Evolutionary conservation across 1,139 yeast genomes (phyloP).

Genomic region (Suhomyces anneliseae): DNA sequence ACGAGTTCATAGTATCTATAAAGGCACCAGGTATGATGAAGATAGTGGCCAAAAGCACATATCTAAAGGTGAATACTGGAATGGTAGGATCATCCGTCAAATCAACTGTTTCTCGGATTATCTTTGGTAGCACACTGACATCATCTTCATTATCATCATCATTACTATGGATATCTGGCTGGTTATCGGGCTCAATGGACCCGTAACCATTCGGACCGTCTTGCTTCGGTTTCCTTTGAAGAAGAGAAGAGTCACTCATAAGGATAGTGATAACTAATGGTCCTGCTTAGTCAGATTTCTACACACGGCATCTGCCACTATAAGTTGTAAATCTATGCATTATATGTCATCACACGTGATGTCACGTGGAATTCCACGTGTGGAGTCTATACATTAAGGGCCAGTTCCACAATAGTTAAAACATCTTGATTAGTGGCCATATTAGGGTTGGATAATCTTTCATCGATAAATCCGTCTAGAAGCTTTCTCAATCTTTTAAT

Average conservation of each 20-base stretch:
- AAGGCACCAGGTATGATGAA: conserved; percentile 24
- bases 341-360: neutral
- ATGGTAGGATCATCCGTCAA: conserved; percentile 18
- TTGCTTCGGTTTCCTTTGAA: neutral
- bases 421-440: conserved; percentile 12
- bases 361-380: neutral
- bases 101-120: conserved; percentile 19
- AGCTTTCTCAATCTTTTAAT: conserved; percentile 66
- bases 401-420: conserved; percentile 12
- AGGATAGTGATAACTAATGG: neutral
- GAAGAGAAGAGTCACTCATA: neutral
- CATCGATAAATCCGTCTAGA: conserved; percentile 66
- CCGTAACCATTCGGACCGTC: neutral
- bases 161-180: neutral
- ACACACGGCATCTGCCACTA: too few relatives aligned
- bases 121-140: conserved; percentile 15
- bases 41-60: conserved; percentile 16
- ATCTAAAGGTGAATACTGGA: conserved; percentile 19
- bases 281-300: too few relatives aligned
- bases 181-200: neutral
- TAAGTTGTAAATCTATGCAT: too few relatives aligned
- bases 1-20: conserved; percentile 22
- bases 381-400: conserved; percentile 5
- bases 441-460: conserved; percentile 38
- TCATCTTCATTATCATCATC: conserved; percentile 9